phyloP scores from a whole-genome alignment of 73 alveolate genomes.

The Paramecium primaurelia region DNA sequence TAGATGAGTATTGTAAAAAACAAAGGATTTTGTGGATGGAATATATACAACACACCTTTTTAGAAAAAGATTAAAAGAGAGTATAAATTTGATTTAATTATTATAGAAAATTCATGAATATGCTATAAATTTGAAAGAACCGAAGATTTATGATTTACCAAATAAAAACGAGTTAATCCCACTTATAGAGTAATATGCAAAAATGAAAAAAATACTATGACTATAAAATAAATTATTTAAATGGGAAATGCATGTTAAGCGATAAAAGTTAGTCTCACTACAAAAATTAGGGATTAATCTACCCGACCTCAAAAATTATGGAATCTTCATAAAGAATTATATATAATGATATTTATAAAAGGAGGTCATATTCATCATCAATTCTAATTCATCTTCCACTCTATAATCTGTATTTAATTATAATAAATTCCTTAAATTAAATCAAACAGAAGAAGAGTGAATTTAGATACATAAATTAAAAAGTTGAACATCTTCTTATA shows the following conservation, averaged over 20 bases:
- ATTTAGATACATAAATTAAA: not conserved
- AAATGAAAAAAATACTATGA: constrained; percentile 7
- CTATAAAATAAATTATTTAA: not conserved
- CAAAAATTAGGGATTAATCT: not conserved
- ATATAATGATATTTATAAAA: not conserved
- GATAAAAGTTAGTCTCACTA: not conserved
- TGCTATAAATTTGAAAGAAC: not conserved
- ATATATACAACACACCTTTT: not conserved
- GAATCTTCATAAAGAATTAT: not conserved
- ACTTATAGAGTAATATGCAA: not conserved
- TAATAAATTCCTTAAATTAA: not conserved
- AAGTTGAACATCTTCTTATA: not conserved
- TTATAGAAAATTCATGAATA: not conserved
- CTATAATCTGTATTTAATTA: not conserved
- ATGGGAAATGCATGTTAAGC: not conserved
- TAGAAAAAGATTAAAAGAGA: constrained; percentile 5
- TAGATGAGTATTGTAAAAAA: not conserved
- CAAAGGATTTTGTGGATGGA: not conserved
- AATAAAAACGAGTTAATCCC: not conserved
- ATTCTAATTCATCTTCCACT: not conserved
- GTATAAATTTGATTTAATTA: not conserved
- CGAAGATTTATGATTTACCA: not conserved
- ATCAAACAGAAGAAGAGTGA: not conserved
- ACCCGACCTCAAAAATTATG: not conserved
- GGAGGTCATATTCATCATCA: not conserved